Percentiles rank a stretch among this genome's conserved stretches.
Conservation (phyloP, 2,329 filamentous ascomycete genomes). For the Curvularia sp. region DNA sequence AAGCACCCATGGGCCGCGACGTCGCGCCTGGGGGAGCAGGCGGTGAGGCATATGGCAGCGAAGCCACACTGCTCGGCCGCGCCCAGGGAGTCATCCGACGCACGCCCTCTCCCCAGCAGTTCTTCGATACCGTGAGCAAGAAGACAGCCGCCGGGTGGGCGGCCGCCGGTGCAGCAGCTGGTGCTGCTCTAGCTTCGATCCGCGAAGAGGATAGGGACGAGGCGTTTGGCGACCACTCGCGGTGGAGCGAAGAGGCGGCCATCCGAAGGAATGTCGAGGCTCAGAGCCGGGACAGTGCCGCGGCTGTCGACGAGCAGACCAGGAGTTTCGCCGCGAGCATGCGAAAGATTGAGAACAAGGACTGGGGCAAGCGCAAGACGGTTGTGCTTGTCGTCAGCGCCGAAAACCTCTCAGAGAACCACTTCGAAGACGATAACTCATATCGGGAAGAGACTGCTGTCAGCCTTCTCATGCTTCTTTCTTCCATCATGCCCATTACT, state of each 20-base stretch:
- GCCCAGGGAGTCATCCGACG: slow-evolving; percentile 82
- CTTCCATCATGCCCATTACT: slow-evolving; percentile 30
- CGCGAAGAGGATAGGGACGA: slow-evolving; percentile 81
- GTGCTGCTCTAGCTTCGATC: slow-evolving; percentile 81
- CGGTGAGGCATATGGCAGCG: slow-evolving; percentile 39
- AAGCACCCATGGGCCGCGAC: slow-evolving; percentile 28
- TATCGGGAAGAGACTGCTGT: slow-evolving; percentile 80
- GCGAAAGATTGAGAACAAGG: slow-evolving; percentile 26
- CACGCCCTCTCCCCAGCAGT: slow-evolving; percentile 85
- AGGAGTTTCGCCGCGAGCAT: slow-evolving; percentile 43
- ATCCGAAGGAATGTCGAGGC: slow-evolving; percentile 60
- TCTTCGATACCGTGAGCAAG: slow-evolving; percentile 83
- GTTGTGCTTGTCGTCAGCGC: slow-evolving; percentile 91
- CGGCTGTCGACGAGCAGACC: slow-evolving; percentile 43
- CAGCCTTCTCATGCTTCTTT: slow-evolving; percentile 51
- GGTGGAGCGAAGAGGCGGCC: slow-evolving; percentile 90
- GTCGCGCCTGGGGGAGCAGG: slow-evolving; percentile 37
- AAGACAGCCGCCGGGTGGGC: slow-evolving; percentile 81
- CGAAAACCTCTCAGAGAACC: slow-evolving; percentile 66
- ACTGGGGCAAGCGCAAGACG: slow-evolving; percentile 62
- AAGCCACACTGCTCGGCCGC: slow-evolving; percentile 72
- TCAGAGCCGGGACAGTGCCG: slow-evolving; percentile 45
- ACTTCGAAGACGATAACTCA: slow-evolving; percentile 62
- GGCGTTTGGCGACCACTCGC: slow-evolving; percentile 78
- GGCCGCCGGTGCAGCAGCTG: slow-evolving; percentile 81